Percentiles rank a stretch among this genome's conserved stretches.
Evolutionary conservation across 768 basidiomycete species (phyloP).

Genomic region (Phylloporus sp.): DNA sequence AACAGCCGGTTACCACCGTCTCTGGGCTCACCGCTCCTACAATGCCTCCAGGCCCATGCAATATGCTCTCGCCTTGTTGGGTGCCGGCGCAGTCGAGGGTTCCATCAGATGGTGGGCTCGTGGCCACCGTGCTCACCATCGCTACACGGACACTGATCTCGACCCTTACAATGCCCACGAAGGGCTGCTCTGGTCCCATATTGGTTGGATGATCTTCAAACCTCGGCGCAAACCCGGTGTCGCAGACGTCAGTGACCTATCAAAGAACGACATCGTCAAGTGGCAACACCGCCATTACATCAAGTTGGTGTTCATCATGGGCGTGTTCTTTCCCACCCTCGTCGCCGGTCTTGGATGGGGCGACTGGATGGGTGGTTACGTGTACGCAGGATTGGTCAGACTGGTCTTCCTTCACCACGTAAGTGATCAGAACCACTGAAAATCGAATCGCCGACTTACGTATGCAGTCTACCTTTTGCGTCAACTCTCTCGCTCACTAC

Average conservation of each 20-base stretch:
- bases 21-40: slow-evolving; percentile 2
- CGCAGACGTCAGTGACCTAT: slow-evolving; percentile 3
- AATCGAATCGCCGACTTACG: background rate
- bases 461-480: slow-evolving; percentile 84
- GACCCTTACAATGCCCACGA: slow-evolving; percentile 1
- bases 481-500: slow-evolving; percentile 96
- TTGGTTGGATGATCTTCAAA: slow-evolving; percentile 1
- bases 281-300: slow-evolving; percentile 48
- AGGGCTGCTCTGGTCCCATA: background rate
- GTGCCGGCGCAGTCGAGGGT: background rate
- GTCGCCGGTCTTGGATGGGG: slow-evolving; percentile 81
- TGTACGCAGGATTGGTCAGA: slow-evolving; percentile 77
- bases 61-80: background rate
- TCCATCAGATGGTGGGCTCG: slow-evolving; percentile 1
- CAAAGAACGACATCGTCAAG: slow-evolving; percentile 1
- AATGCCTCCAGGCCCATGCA: background rate
- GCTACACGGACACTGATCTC: slow-evolving; percentile 8
- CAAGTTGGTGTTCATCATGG: slow-evolving; percentile 62
- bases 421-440: slow-evolving; percentile 24
- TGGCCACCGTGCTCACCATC: slow-evolving; percentile 2
- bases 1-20: slow-evolving; percentile 1
- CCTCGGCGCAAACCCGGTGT: background rate
- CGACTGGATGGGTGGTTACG: slow-evolving; percentile 79
- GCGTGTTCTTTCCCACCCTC: slow-evolving; percentile 66
- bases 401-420: slow-evolving; percentile 86